Base-by-base conservation (phyloP, 2,329 filamentous ascomycete genomes). In the Cordyceps farinosa region DNA sequence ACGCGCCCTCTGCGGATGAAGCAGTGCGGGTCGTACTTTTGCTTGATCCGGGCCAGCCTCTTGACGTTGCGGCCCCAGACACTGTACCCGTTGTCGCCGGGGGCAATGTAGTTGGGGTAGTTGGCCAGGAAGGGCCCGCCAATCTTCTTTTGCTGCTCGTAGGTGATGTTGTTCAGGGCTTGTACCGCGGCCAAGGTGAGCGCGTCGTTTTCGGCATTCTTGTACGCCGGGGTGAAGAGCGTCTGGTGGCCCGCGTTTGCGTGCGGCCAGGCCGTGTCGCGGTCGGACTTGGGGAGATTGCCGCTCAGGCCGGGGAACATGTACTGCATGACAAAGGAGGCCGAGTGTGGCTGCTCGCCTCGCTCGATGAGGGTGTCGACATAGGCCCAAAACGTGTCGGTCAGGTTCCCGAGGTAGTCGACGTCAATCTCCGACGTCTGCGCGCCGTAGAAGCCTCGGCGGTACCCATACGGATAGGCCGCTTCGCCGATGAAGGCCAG, bases 291-390 rank as follows among this genome's bases (percentile, higher is more conserved):
- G 22, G 62, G 62, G 0, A 64, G 42, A 15, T 55, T 40, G n/a
- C 56, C 55, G 13, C 56, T 64, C 9, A 53, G 11, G 9, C 38
- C 50, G 3, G 62, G 62, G 32, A 45, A 56, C 56, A 64, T 61
- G 50, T 64, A 60, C 27, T 64, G 62, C 42, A 64, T n/a, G n/a
- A 64, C 44, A n/a, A 64, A 50, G 3, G 56, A 60, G 4, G 62
- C 62, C 6, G 62, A 64, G 29, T 60, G 27, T 7, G 62, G 56
- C 1, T 30, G 22, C 13, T 64, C 56, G 15, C 56, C 56, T 17
- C 55, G 48, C 15, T 42, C 8, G 8, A 29, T 47, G 2, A 60
- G 50, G 10, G 55, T 42, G 34, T 64, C 62, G 15, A 64, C 32
- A 15, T 64, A 56, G 5, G 4, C 8, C 36, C 55, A 60, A n/a